phyloP scores from a whole-genome alignment of 2,329 filamentous ascomycete species.

The Botrytis tulipae region DNA sequence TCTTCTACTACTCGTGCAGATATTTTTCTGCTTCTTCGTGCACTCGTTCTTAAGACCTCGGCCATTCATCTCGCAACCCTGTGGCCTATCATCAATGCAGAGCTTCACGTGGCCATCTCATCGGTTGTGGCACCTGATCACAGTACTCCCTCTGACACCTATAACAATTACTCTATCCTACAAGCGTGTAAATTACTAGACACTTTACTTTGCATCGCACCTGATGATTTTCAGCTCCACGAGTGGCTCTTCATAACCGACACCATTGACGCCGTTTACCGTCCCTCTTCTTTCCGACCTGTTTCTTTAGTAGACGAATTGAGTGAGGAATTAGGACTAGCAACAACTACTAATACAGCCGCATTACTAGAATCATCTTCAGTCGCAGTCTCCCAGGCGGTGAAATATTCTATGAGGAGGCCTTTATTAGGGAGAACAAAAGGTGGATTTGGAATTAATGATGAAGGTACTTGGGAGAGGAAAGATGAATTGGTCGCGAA shows the following conservation, averaged over 20 bases:
- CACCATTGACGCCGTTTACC: constrained; percentile 93
- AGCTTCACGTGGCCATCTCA: constrained; percentile 76
- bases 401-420: constrained; percentile 35
- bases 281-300: constrained; percentile 65
- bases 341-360: constrained; percentile 23
- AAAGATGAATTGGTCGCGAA: constrained; percentile 70
- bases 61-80: constrained; percentile 76
- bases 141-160: constrained; percentile 64
- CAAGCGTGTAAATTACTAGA: constrained; percentile 95
- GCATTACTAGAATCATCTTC: constrained; percentile 25
- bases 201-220: constrained; percentile 77
- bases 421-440: constrained; percentile 42
- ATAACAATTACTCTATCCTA: constrained; percentile 72
- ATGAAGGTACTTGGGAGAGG: constrained; percentile 56
- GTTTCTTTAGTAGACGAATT: constrained; percentile 81
- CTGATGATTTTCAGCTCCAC: constrained; percentile 96
- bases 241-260: constrained; percentile 98
- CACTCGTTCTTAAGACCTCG: constrained; percentile 75
- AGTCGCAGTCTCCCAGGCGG: constrained; percentile 26
- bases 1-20: constrained; percentile 88
- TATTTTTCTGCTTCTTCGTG: constrained; percentile 82
- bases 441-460: constrained; percentile 46
- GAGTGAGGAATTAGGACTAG: constrained; percentile 63
- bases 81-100: constrained; percentile 87
- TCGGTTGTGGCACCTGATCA: constrained; percentile 69